A percentile compares a stretch with the other conserved stretches of the same genome.
Conservation (phyloP, 495 filamentous ascomycete genomes). For the Xylaria sp. region DNA sequence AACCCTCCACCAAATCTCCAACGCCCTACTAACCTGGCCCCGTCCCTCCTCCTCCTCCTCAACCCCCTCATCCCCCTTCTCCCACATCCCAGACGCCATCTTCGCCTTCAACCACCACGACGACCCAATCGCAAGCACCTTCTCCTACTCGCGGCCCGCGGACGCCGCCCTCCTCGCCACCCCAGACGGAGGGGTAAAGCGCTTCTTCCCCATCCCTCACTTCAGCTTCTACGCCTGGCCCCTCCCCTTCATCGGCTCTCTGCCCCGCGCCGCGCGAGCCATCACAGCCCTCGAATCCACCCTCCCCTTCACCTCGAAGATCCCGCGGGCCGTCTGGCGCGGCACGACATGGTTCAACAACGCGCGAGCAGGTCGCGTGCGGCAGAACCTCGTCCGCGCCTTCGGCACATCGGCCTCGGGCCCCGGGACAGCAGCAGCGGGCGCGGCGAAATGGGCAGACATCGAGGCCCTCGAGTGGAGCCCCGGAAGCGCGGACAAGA, state of each 20-base stretch:
- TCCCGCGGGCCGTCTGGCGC: slow-evolving; percentile 72
- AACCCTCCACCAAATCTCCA: slow-evolving; percentile 47
- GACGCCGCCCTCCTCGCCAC: slow-evolving; percentile 53
- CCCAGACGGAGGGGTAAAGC: slow-evolving; percentile 30
- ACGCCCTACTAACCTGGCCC: slow-evolving; percentile 54
- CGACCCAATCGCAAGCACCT: slow-evolving; percentile 35
- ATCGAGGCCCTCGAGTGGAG: slow-evolving; percentile 56
- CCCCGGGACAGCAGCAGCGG: slow-evolving; percentile 27
- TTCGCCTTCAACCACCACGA: slow-evolving; percentile 54
- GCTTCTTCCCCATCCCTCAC: slow-evolving; percentile 77
- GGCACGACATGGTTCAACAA: slow-evolving; percentile 63
- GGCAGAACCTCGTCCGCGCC: slow-evolving; percentile 50
- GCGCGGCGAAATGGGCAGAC: slow-evolving; percentile 50
- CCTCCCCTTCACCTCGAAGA: slow-evolving; percentile 51
- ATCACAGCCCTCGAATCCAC: slow-evolving; percentile 51
- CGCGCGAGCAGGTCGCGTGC: slow-evolving; percentile 48
- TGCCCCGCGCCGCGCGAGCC: slow-evolving; percentile 57
- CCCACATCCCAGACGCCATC: slow-evolving; percentile 60
- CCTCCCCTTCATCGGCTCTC: slow-evolving; percentile 64
- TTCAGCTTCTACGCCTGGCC: slow-evolving; percentile 82
- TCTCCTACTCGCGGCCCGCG: slow-evolving; percentile 46
- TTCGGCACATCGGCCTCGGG: slow-evolving; percentile 36
- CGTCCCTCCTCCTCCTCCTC: slow-evolving; percentile 12
- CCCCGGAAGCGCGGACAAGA: slow-evolving; percentile 14
- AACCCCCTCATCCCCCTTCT: slow-evolving; percentile 38